Evolutionary conservation across 108 stramenopile species (phyloP), one percentile per base, ranked within the genome.

Genomic region (Cyclotella cryptica): DNA sequence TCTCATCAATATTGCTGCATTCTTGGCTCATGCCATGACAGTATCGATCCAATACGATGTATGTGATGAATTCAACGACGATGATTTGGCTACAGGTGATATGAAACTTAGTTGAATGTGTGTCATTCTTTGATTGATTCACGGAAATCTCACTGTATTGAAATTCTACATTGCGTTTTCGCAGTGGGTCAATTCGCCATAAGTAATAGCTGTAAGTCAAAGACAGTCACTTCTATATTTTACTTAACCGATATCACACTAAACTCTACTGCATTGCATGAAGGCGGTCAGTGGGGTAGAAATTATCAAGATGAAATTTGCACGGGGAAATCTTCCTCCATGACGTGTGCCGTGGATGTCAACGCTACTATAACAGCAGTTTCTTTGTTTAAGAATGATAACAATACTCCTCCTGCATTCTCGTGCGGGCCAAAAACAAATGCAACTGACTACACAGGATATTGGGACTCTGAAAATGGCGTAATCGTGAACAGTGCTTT

Each of bases 51-150:
- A 80, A 44, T 76, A 76, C 18, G 79, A 80, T 76, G 79, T 65
- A 10, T 80, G 79, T 41, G 79, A 80, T 54, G 79, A 80, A 55
- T 78, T 78, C 66, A 61, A 66, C 44, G 43, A 71, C 18, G 77
- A 78, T 71, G 54, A 66, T 24, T 54, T 9, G 55, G 10, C 19
- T 46, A 43, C 26, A 46, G 35, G 35, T 35, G 35, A 35, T 35
- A 5, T 35, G 35, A 35, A 35, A 5, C 35, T 35, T 52, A 4
- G 3, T 52, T 6, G 51, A 19, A 21, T 52, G 1, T 52, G 21
- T 52, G 21, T 52, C 19, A 21, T 7, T 52, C 55, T 57, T 26
- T 57, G 55, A 57, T 24, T 24, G 35, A 35, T 35, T 35, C 6
- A 35, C 6, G 35, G 35, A 5, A 35, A 35, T 35, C 35, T 35